These are phyloP conservation scores for Ustilaginoidea virens DNA, from an alignment of 2,329 filamentous ascomycete genomes.

Conservation along the genomic window DNA sequence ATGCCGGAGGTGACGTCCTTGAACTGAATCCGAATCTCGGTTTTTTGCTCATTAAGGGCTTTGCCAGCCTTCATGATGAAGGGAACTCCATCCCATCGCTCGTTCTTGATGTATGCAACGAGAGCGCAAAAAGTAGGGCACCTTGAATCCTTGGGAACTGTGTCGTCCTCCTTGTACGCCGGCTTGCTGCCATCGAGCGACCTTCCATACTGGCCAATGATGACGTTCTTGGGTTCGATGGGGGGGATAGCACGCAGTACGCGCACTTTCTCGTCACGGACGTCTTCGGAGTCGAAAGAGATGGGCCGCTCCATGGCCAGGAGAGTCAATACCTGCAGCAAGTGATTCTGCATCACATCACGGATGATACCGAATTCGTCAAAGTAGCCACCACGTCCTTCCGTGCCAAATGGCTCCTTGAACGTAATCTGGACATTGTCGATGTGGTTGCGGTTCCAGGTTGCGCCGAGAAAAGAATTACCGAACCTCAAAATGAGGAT, in stretches of 20 bases:
- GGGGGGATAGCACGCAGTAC: slow-evolving; percentile 85
- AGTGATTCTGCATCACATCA: slow-evolving; percentile 99
- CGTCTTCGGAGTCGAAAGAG: slow-evolving; percentile 95
- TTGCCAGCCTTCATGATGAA: slow-evolving; percentile 99
- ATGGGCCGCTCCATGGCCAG: slow-evolving; percentile 97
- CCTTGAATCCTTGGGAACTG: slow-evolving; percentile 89
- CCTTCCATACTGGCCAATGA: slow-evolving; percentile 96
- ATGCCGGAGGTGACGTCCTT: slow-evolving; percentile 98
- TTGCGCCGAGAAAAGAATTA: slow-evolving; percentile 96
- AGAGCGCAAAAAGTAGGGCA: slow-evolving; percentile 97
- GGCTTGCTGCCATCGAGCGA: slow-evolving; percentile 94
- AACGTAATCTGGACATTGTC: slow-evolving; percentile 99
- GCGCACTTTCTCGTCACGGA: slow-evolving; percentile 95
- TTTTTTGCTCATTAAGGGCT: slow-evolving; percentile 98
- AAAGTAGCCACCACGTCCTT: slow-evolving; percentile 95
- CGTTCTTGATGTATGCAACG: slow-evolving; percentile 98
- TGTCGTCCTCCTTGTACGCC: slow-evolving; percentile 96
- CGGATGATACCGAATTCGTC: slow-evolving; percentile 99
- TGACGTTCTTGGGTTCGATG: slow-evolving; percentile 98
- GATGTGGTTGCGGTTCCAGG: slow-evolving; percentile 98
- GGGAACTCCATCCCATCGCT: slow-evolving; percentile 96
- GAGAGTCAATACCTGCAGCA: slow-evolving; percentile 89
- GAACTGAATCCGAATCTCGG: slow-evolving; percentile 97
- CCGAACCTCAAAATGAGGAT: slow-evolving; percentile 95
- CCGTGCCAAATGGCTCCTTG: slow-evolving; percentile 98